Evolutionary conservation across 1,284 basidiomycete genomes (phyloP).

Genomic region (Trametes versicolor): DNA sequence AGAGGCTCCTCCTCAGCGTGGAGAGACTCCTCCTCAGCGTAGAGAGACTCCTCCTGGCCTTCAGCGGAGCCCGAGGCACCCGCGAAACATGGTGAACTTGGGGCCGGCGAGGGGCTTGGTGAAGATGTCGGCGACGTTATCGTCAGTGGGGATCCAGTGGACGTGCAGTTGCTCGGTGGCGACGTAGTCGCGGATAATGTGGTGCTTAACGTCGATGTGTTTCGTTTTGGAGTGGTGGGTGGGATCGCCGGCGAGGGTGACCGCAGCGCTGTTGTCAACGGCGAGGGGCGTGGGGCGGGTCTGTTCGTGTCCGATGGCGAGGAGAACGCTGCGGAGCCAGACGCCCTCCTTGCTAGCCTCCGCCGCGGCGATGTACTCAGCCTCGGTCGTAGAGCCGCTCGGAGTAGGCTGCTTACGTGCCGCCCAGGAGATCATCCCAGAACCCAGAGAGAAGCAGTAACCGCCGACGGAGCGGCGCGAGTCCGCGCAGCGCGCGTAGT

Average conservation of each 20-base stretch:
- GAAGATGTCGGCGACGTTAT: constrained; percentile 33
- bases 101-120: constrained; percentile 29
- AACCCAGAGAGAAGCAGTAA: constrained; percentile 42
- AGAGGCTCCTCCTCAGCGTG: too few species aligned
- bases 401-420: constrained; percentile 44
- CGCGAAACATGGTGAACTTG: constrained; percentile 11
- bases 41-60: constrained; percentile 29
- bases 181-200: constrained; percentile 29
- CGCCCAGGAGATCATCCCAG: constrained; percentile 42
- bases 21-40: constrained; percentile 15
- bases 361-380: constrained; percentile 40
- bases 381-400: constrained; percentile 42
- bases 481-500: constrained; percentile 23
- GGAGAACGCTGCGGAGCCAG: constrained; percentile 34
- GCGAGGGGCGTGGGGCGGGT: constrained; percentile 12
- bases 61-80: constrained; percentile 21
- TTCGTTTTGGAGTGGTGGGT: constrained; percentile 31
- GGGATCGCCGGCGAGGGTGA: constrained; percentile 23
- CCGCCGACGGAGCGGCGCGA: constrained; percentile 37
- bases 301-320: constrained; percentile 8
- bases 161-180: constrained; percentile 8
- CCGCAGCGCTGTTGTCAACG: constrained; percentile 31
- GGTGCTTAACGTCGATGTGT: constrained; percentile 35
- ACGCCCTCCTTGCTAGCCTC: constrained; percentile 37
- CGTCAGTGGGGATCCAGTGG: constrained; percentile 14